phyloP scores from a whole-genome alignment of 768 basidiomycete genomes.

The Psilocybe tampanensis region DNA sequence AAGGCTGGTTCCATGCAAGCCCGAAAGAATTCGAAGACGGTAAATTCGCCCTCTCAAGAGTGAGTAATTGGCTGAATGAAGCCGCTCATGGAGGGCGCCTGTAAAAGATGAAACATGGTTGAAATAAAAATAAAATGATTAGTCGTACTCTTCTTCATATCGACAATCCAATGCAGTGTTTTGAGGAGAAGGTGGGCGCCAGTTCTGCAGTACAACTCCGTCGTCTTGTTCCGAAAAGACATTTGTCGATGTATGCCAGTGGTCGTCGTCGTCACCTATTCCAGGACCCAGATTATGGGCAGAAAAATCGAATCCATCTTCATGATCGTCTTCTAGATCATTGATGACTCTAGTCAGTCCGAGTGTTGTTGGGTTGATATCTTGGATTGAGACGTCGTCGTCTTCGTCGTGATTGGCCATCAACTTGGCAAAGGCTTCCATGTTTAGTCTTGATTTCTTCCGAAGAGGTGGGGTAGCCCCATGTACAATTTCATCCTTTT shows the following conservation, averaged over 20 bases:
- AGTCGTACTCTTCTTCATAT: conserved; percentile 45
- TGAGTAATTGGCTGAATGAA: conserved; percentile 7
- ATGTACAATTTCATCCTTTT: conserved; percentile 7
- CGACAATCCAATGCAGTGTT: conserved; percentile 21
- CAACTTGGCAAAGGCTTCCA: conserved; percentile 57
- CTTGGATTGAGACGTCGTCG: conserved; percentile 22
- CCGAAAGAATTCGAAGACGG: not conserved
- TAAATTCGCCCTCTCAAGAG: conserved; percentile 13
- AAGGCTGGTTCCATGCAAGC: not conserved
- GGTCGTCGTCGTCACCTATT: not conserved
- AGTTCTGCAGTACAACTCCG: conserved; percentile 45
- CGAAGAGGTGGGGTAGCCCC: conserved; percentile 11
- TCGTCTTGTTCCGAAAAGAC: conserved; percentile 15
- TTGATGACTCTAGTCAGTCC: conserved; percentile 16
- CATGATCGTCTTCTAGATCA: conserved; percentile 13
- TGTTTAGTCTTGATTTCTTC: conserved; percentile 48
- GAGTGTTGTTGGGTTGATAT: conserved; percentile 16
- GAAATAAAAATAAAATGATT: conserved; percentile 13
- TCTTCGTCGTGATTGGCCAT: conserved; percentile 39
- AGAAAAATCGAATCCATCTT: not conserved
- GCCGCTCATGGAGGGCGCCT: conserved; percentile 26
- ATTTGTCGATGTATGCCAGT: not conserved
- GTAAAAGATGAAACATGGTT: conserved; percentile 17
- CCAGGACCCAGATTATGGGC: not conserved
- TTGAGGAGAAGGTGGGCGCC: conserved; percentile 43